These are phyloP conservation scores for Biscogniauxia sp. DNA, from an alignment of 2,329 filamentous ascomycete species.

Conservation along the genomic window DNA sequence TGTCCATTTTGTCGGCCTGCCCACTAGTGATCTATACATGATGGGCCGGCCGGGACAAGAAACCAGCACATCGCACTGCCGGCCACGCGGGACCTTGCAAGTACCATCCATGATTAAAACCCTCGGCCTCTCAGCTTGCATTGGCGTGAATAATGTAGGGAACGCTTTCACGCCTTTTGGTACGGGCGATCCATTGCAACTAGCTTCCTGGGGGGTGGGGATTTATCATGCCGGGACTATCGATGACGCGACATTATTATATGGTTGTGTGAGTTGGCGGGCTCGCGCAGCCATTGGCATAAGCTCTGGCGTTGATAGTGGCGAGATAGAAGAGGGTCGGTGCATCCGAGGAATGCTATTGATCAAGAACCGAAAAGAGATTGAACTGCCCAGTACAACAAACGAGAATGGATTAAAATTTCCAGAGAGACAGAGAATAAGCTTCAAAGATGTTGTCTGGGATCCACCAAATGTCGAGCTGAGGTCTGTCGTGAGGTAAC, in stretches of 20 bases:
- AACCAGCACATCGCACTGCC: conserved; percentile 18
- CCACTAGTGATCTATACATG: conserved; percentile 72
- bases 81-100: conserved; percentile 59
- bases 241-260: conserved; percentile 57
- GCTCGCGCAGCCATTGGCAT: conserved; percentile 36
- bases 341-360: conserved; percentile 27
- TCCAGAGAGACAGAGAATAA: conserved; percentile 28
- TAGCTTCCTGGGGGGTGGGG: conserved; percentile 62
- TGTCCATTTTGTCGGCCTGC: conserved; percentile 65
- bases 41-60: conserved; percentile 48
- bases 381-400: conserved; percentile 21
- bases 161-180: conserved; percentile 74
- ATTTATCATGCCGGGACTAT: conserved; percentile 66
- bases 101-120: conserved; percentile 59
- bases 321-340: conserved; percentile 17
- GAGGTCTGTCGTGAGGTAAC: conserved; percentile 30
- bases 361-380: conserved; percentile 24
- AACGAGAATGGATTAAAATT: conserved; percentile 17
- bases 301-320: conserved; percentile 1
- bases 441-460: conserved; percentile 38
- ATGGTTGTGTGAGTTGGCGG: conserved; percentile 37
- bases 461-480: conserved; percentile 35
- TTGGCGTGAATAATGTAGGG: conserved; percentile 70
- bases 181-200: conserved; percentile 60
- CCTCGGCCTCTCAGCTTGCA: conserved; percentile 55